phyloP scores from a whole-genome alignment of 202 grass and related monocot species.

The Saccharum hybrid region DNA sequence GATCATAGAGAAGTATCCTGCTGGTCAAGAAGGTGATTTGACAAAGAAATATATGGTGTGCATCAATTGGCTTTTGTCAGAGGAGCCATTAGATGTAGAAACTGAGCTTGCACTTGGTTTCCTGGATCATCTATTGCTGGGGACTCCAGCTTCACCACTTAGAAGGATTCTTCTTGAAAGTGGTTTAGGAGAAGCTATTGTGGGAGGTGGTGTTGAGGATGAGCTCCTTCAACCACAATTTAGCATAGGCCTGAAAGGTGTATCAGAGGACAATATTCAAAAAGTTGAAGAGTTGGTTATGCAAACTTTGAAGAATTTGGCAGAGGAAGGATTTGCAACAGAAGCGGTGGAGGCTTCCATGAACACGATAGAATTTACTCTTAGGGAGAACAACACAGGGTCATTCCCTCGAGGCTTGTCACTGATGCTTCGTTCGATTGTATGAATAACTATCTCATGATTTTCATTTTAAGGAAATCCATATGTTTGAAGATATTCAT shows the following conservation, averaged over 20 bases:
- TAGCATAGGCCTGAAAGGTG: conserved; percentile 94
- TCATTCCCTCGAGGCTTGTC: conserved; percentile 96
- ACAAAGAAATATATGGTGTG: conserved; percentile 98
- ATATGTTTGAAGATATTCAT: conserved; percentile 34
- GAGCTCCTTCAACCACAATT: conserved; percentile 96
- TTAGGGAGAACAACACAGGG: conserved; percentile 97
- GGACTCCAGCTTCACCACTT: conserved; percentile 94
- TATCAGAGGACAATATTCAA: conserved; percentile 77
- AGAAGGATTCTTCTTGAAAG: conserved; percentile 93
- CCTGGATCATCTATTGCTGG: conserved; percentile 90
- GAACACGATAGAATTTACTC: conserved; percentile 95
- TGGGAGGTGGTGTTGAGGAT: conserved; percentile 98
- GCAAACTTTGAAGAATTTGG: conserved; percentile 78
- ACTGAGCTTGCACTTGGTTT: conserved; percentile 92
- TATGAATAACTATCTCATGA: conserved; percentile 47
- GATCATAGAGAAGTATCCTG: conserved; percentile 90
- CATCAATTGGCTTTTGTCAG: conserved; percentile 89
- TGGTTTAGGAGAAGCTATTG: conserved; percentile 83
- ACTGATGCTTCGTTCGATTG: conserved; percentile 96
- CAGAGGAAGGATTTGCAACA: conserved; percentile 81
- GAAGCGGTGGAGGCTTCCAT: conserved; percentile 97
- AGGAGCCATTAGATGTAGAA: conserved; percentile 81
- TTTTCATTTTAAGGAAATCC: conserved; percentile 29
- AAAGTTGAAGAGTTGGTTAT: conserved; percentile 92
- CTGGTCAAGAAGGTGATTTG: conserved; percentile 86